Conservation (phyloP, 257 asterid genomes). For the Nemophila menziesii region DNA sequence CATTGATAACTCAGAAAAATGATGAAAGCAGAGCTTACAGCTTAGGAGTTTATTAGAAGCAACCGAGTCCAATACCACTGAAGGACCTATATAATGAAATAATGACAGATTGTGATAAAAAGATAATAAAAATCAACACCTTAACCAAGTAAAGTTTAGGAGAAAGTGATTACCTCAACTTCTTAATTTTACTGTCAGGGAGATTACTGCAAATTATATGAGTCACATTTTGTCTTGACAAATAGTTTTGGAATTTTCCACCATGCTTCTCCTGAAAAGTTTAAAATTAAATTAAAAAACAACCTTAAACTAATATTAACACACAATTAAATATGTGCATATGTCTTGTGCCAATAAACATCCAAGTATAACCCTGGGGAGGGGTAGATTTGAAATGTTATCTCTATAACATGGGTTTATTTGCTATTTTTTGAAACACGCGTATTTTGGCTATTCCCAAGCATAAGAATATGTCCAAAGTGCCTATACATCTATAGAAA, state of each 20-base stretch:
- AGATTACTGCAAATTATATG: conserved; percentile 94
- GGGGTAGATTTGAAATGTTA: too few relatives aligned
- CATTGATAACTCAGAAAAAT: not conserved
- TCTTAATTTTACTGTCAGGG: conserved; percentile 89
- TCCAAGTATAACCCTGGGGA: too few relatives aligned
- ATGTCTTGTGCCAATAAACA: not conserved
- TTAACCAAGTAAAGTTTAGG: conserved; percentile 7
- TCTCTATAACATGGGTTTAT: too few relatives aligned
- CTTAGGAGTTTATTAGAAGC: conserved; percentile 75
- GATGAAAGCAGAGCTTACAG: conserved; percentile 41
- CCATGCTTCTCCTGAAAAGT: conserved; percentile 75
- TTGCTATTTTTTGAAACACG: too few relatives aligned
- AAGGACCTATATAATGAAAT: conserved; percentile 50
- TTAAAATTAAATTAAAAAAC: not conserved
- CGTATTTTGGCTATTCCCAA: too few relatives aligned
- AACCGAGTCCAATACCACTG: conserved; percentile 72
- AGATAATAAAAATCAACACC: conserved; percentile 7
- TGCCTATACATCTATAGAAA: too few relatives aligned
- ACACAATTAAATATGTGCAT: not conserved
- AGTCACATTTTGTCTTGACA: conserved; percentile 73
- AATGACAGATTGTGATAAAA: conserved; percentile 9
- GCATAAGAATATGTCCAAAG: too few relatives aligned
- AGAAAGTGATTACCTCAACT: conserved; percentile 50
- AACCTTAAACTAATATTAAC: not conserved
- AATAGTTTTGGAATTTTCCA: conserved; percentile 80